These are phyloP conservation scores for Pulveroboletus frians DNA, from an alignment of 768 basidiomycete species.

Conservation along the genomic window DNA sequence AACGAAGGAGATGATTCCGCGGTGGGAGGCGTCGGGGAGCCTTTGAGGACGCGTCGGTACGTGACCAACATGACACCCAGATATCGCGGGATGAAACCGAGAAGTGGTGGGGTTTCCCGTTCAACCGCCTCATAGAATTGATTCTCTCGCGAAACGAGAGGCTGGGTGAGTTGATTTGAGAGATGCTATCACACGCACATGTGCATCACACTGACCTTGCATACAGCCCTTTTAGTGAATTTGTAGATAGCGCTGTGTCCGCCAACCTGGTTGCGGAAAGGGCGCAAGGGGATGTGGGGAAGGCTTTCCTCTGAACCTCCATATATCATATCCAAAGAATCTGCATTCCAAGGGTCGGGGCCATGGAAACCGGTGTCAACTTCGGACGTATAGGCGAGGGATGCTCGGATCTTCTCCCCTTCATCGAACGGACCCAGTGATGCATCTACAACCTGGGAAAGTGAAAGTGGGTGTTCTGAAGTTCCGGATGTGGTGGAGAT, in stretches of 20 bases:
- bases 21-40: conserved; percentile 22
- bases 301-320: conserved; percentile 54
- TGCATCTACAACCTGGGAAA: conserved; percentile 23
- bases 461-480: conserved; percentile 27
- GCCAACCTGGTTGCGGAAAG: conserved; percentile 97
- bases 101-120: conserved; percentile 83
- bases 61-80: conserved; percentile 98
- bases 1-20: conserved; percentile 10
- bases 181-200: background rate
- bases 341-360: conserved; percentile 24
- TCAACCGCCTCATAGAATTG: conserved; percentile 97
- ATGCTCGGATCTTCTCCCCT: conserved; percentile 8
- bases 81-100: conserved; percentile 96
- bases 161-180: conserved; percentile 45
- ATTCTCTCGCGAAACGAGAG: conserved; percentile 94
- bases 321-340: conserved; percentile 37
- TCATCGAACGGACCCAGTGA: conserved; percentile 16
- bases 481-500: conserved; percentile 52
- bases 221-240: conserved; percentile 95
- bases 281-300: conserved; percentile 87
- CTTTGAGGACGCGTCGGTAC: conserved; percentile 73
- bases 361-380: conserved; percentile 7
- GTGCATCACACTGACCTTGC: conserved; percentile 67
- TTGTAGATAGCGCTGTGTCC: conserved; percentile 97
- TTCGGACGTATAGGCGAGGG: conserved; percentile 13